A percentile compares a stretch with the other conserved stretches of the same genome.
Conservation (phyloP, 257 asterid species). For the Schizonepeta tenuifolia region DNA sequence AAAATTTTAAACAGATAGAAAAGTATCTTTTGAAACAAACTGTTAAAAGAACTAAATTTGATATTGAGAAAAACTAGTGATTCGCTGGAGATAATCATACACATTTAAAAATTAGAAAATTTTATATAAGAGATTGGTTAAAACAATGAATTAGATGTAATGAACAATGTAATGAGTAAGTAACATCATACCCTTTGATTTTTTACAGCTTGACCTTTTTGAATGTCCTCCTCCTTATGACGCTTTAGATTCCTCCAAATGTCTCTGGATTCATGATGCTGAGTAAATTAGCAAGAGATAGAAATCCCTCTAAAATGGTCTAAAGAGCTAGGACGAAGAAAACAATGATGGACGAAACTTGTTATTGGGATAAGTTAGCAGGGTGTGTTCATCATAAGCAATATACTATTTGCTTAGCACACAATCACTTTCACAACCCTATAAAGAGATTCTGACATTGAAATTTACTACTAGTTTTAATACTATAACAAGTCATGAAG, state of each 20-base stretch:
- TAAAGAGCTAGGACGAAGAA: conserved; percentile 12
- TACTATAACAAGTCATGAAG: neutral
- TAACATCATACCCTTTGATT: conserved; percentile 70
- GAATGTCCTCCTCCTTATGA: conserved; percentile 79
- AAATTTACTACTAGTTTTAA: neutral
- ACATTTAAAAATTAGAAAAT: neutral
- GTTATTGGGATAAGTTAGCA: neutral
- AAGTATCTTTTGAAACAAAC: neutral
- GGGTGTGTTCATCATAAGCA: conserved; percentile 6
- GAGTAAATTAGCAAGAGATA: conserved; percentile 28
- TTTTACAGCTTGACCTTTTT: conserved; percentile 86
- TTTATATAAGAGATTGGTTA: neutral
- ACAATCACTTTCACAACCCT: neutral
- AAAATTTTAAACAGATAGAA: neutral
- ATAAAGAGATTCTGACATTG: neutral
- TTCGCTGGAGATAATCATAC: neutral
- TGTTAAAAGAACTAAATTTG: neutral
- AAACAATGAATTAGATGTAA: neutral
- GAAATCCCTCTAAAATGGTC: neutral
- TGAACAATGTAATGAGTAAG: conserved; percentile 1
- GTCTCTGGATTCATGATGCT: conserved; percentile 54
- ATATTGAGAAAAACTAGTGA: neutral
- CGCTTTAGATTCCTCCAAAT: conserved; percentile 67
- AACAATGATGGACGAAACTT: neutral
- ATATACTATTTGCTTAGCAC: neutral